Evolutionary conservation across 345 rosid species (phyloP), one percentile per base, ranked within the genome.

Genomic region (Brassica cretica): DNA sequence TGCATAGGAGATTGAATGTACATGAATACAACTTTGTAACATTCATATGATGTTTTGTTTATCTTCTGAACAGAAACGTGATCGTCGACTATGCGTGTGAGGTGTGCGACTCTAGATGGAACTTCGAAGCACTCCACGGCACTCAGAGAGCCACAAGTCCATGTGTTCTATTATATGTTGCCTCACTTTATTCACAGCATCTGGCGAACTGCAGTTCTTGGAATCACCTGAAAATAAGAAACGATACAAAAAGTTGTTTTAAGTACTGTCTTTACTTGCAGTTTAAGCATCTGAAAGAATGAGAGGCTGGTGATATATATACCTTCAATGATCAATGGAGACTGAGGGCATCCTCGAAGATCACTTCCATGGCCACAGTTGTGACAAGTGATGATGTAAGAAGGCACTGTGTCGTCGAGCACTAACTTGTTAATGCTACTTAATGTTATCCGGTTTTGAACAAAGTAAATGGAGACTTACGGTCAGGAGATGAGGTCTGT

Each of bases 351-450:
- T 69, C 98, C 98, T 72, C 95, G 88, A 84, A 92, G 68, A 76
- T 94, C 98, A 84, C 92, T 88, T 84, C 97, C 98, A 82, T 94
- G 97, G 53, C 98, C 97, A 64, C 98, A 94, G 74, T 94, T 94
- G 75, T 89, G 89, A 56, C 98, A 94, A 19, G 89, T 71, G 56
- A 94, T 79, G 55, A 90, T 30, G 70, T 84, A 94, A 44, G 83
- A 80, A 70, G 83, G 79, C 59, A 80, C 83, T 75, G 79, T 41
- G 44, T 55, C n/a, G 19, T 74, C 65, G 68, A 61, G 64, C 4
- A 35, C 55, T 9, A 68, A 33, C 27, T 68, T 53, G 62, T 68
- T 41, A 74, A 84, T 14, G 91, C 90, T 92, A 87, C 59, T 9
- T 7, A 6, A 32, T 32, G 35, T 4, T 32, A 32, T 27, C 30